Conservation (phyloP, 1,284 basidiomycete species). For the Apiotrichum brassicae region DNA sequence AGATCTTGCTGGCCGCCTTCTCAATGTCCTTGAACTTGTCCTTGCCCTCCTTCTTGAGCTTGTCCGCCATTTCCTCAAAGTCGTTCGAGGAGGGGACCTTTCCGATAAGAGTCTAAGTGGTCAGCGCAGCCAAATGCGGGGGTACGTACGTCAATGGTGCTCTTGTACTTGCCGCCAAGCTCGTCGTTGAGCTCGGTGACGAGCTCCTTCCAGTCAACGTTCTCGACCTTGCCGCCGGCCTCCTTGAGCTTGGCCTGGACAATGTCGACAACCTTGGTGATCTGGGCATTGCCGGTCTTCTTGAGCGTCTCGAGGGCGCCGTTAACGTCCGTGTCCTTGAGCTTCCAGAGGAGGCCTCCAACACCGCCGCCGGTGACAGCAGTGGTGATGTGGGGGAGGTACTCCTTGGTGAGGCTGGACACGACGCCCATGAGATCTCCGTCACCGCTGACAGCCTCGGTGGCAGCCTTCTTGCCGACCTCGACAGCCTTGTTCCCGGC, state of each 20-base stretch:
- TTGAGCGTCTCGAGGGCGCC: slow-evolving; percentile 40
- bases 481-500: slow-evolving; percentile 3
- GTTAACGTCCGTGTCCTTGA: slow-evolving; percentile 39
- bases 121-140: background rate
- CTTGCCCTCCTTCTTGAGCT: slow-evolving; percentile 39
- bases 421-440: background rate
- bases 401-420: slow-evolving; percentile 24
- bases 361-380: slow-evolving; percentile 11
- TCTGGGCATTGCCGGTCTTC: slow-evolving; percentile 40
- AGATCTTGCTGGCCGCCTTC: slow-evolving; percentile 37
- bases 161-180: slow-evolving; percentile 33
- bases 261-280: slow-evolving; percentile 37
- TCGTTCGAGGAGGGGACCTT: slow-evolving; percentile 35
- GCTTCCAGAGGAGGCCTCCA: slow-evolving; percentile 33
- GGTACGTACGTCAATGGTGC: slow-evolving; percentile 34
- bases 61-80: slow-evolving; percentile 33
- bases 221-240: slow-evolving; percentile 35
- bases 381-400: slow-evolving; percentile 32
- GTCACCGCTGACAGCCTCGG: slow-evolving; percentile 3
- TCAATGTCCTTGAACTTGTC: slow-evolving; percentile 39
- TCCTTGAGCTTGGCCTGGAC: slow-evolving; percentile 40
- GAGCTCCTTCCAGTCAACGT: slow-evolving; percentile 43
- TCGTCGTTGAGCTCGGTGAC: slow-evolving; percentile 35
- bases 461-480: background rate
- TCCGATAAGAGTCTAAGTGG: slow-evolving; percentile 30